These are phyloP conservation scores for Globisporangium yorkense DNA, from an alignment of 352 stramenopile genomes.

Conservation along the genomic window DNA sequence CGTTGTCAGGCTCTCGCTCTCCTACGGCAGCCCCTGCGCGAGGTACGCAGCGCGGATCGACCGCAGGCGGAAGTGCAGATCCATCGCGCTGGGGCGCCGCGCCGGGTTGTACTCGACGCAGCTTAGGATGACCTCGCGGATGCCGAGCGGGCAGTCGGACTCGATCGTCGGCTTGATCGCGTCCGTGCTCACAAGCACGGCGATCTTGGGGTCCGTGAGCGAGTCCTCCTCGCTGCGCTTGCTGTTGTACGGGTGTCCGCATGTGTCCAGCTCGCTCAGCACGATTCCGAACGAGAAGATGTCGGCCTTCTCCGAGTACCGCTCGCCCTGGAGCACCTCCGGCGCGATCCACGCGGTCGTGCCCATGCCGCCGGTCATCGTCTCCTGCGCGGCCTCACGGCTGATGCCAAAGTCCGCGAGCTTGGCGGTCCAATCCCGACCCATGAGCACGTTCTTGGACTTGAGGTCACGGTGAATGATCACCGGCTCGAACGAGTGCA, in stretches of 20 bases:
- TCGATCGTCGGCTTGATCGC: slow-evolving; percentile 38
- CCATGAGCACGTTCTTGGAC: slow-evolving; percentile 40
- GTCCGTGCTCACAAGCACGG: slow-evolving; percentile 37
- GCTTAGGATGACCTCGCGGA: slow-evolving; percentile 13
- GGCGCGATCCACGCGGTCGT: no score
- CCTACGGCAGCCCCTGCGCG: no score
- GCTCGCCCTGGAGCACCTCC: no score
- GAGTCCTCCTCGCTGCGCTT: neutral
- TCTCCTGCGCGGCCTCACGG: slow-evolving; percentile 6
- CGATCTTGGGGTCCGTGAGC: slow-evolving; percentile 20
- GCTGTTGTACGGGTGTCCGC: slow-evolving; percentile 3
- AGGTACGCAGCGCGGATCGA: no score
- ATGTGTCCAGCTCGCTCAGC: no score
- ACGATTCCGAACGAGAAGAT: no score
- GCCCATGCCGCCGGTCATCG: no score
- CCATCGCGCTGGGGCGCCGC: no score
- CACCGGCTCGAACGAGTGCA: slow-evolving; percentile 41
- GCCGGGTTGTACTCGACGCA: no score
- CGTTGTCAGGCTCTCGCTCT: no score
- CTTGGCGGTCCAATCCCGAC: slow-evolving; percentile 30
- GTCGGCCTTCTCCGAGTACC: no score
- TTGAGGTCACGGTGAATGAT: slow-evolving; percentile 56
- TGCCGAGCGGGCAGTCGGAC: slow-evolving; percentile 34
- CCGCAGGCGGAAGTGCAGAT: no score
- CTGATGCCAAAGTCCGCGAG: slow-evolving; percentile 54